A percentile compares a stretch with the other conserved stretches of the same genome.
Conservation (phyloP, 108 stramenopile genomes). For the Skeletonema tropicum region DNA sequence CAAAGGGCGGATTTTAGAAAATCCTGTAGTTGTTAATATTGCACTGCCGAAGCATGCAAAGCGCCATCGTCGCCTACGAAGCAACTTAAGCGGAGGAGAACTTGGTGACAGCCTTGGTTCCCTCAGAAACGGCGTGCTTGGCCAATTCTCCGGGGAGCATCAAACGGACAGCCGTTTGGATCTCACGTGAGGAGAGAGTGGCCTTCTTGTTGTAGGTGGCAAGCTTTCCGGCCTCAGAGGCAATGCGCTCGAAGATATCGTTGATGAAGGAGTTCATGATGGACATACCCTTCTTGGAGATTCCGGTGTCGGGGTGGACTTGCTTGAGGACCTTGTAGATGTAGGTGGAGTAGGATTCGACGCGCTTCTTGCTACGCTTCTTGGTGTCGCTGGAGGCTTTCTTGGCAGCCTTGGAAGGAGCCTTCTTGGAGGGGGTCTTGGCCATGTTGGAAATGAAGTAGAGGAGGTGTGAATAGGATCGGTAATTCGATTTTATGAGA, state of each 20-base stretch:
- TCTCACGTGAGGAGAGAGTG: slow-evolving; percentile 87
- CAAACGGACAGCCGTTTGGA: slow-evolving; percentile 92
- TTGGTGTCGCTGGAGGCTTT: no score
- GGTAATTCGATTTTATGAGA: slow-evolving; percentile 3
- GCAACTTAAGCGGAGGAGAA: slow-evolving; percentile 55
- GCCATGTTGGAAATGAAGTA: slow-evolving; percentile 53
- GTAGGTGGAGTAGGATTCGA: no score
- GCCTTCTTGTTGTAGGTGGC: slow-evolving; percentile 95
- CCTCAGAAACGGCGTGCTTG: slow-evolving; percentile 87
- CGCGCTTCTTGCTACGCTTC: no score
- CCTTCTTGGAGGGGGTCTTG: slow-evolving; percentile 72
- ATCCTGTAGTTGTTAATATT: neutral
- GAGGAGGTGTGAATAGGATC: slow-evolving; percentile 29
- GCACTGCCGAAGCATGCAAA: neutral
- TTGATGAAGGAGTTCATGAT: no score
- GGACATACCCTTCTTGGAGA: slow-evolving; percentile 19
- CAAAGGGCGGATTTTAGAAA: slow-evolving; percentile 12
- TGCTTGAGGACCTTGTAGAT: no score
- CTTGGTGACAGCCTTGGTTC: slow-evolving; percentile 84
- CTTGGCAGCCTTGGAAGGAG: no score
- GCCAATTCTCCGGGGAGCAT: slow-evolving; percentile 94
- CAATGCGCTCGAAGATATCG: slow-evolving; percentile 82
- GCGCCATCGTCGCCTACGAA: no score
- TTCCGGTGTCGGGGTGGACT: slow-evolving; percentile 77
- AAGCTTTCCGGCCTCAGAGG: slow-evolving; percentile 87